Conservation (phyloP, 257 asterid genomes). For the Penstemon davidsonii region DNA sequence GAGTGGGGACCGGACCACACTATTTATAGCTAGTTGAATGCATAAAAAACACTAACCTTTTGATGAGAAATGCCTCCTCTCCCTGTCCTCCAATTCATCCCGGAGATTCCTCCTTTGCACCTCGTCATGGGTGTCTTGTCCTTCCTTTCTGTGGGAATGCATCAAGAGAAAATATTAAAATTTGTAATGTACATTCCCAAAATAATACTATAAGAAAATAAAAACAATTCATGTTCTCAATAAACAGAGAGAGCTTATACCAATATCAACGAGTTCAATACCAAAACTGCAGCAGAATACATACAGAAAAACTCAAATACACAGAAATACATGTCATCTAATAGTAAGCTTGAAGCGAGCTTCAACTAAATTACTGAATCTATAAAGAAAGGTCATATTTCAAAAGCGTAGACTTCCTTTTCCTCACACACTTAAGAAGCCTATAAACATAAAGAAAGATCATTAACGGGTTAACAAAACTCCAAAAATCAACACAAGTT, state of each 20-base stretch:
- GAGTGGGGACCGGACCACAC: background rate
- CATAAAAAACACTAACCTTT: constrained; percentile 46
- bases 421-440: too few species aligned
- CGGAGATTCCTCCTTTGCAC: constrained; percentile 69
- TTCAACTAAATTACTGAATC: too few species aligned
- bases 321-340: too few species aligned
- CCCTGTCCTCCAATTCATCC: constrained; percentile 79
- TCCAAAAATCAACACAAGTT: too few species aligned
- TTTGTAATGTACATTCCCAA: constrained; percentile 8
- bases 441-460: too few species aligned
- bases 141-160: constrained; percentile 57
- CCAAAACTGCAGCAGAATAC: too few species aligned
- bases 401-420: too few species aligned
- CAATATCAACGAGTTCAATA: too few species aligned
- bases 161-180: constrained; percentile 7
- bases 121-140: constrained; percentile 87
- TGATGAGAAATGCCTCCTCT: constrained; percentile 73
- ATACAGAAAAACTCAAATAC: too few species aligned
- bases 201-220: background rate
- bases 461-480: too few species aligned
- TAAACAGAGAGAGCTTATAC: background rate
- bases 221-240: constrained; percentile 5
- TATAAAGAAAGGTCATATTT: too few species aligned
- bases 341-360: too few species aligned
- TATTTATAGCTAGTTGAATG: constrained; percentile 1